Percentiles rank a stretch among this genome's conserved stretches.
Conservation (phyloP, 2,329 filamentous ascomycete genomes). For the Falciphora oryzae region DNA sequence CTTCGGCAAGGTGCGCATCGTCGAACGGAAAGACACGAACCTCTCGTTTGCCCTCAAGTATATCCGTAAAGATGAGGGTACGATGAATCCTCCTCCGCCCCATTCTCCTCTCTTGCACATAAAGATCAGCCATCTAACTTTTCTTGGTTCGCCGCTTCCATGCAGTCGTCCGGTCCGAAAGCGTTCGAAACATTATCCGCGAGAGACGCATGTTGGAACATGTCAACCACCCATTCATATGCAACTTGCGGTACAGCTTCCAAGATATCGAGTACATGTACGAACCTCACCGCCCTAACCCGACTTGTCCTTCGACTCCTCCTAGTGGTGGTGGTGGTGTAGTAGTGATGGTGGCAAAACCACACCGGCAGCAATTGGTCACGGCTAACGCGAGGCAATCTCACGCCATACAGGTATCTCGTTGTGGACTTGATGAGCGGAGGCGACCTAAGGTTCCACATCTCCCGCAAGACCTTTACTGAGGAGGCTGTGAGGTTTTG, state of each 20-base stretch:
- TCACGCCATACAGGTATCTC: slow-evolving; percentile 69
- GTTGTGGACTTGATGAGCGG: slow-evolving; percentile 98
- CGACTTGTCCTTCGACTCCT: not conserved
- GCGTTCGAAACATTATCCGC: slow-evolving; percentile 95
- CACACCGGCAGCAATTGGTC: not conserved
- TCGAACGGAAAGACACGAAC: slow-evolving; percentile 92
- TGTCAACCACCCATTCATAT: slow-evolving; percentile 95
- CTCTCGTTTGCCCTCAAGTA: slow-evolving; percentile 96
- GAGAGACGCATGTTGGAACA: slow-evolving; percentile 98
- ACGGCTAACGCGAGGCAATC: slow-evolving; percentile 40
- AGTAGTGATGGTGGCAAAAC: no score
- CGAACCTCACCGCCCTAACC: slow-evolving; percentile 12
- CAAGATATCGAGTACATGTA: slow-evolving; percentile 99
- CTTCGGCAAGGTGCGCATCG: slow-evolving; percentile 97
- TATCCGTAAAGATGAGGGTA: slow-evolving; percentile 97
- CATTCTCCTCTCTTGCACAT: slow-evolving; percentile 8
- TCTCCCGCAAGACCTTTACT: slow-evolving; percentile 95
- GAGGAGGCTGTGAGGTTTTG: slow-evolving; percentile 96
- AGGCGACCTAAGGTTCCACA: slow-evolving; percentile 94
- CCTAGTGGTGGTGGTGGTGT: not conserved
- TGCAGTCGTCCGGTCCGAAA: slow-evolving; percentile 91
- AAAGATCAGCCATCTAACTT: not conserved
- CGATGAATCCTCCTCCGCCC: slow-evolving; percentile 20
- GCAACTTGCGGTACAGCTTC: slow-evolving; percentile 97
- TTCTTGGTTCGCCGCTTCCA: slow-evolving; percentile 12